Evolutionary conservation across 192 early-diverging fungal species (phyloP).

Genomic region (Entomortierella lignicola): DNA sequence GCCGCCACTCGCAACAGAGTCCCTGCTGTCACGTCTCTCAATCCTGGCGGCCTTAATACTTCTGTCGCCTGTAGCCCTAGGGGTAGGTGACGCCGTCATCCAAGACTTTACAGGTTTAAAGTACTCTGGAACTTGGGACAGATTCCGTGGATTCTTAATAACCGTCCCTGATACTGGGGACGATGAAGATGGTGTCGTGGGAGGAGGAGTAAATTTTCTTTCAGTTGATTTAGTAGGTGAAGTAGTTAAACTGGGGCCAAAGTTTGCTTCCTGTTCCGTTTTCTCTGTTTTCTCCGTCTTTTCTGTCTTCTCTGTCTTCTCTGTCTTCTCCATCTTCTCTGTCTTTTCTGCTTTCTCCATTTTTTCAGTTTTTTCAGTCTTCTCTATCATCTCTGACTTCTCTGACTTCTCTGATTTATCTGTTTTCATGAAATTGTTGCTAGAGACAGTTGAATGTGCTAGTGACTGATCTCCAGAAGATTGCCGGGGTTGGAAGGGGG

Average conservation of each 20-base stretch:
- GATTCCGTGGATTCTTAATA: constrained; percentile 25
- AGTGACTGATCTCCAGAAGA: constrained; percentile 14
- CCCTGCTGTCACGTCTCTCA: constrained; percentile 27
- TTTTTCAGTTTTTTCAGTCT: no score
- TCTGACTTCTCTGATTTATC: no score
- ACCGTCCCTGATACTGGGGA: not conserved
- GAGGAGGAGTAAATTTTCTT: constrained; percentile 9
- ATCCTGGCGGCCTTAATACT: not conserved
- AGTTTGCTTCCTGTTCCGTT: constrained; percentile 4
- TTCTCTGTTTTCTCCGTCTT: no score
- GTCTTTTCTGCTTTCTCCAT: no score
- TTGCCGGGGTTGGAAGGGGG: constrained; percentile 22
- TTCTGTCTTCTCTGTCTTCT: no score
- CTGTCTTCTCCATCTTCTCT: no score
- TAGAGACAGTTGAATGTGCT: not conserved
- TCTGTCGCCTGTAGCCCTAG: constrained; percentile 25
- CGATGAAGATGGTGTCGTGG: not conserved
- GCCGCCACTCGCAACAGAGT: constrained; percentile 3
- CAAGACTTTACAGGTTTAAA: constrained; percentile 46
- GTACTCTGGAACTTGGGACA: constrained; percentile 35
- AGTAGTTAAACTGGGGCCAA: not conserved
- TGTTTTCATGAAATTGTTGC: not conserved
- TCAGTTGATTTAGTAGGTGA: not conserved
- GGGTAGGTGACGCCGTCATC: constrained; percentile 37
- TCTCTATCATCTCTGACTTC: no score